These are phyloP conservation scores for Mortierella sp. DNA, from an alignment of 371 early-diverging fungal genomes.

Conservation along the genomic window DNA sequence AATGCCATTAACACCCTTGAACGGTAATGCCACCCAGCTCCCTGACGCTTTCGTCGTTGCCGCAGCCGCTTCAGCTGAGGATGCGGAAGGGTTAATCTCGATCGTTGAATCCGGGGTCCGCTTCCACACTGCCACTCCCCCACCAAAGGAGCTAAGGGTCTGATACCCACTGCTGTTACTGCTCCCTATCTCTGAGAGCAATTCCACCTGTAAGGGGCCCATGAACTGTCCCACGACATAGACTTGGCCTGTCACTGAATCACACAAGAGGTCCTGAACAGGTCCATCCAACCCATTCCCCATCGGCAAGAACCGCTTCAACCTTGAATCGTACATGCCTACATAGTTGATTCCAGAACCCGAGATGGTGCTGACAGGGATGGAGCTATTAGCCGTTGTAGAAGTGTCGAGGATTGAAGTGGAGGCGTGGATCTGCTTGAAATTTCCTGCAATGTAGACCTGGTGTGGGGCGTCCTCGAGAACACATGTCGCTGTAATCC, in stretches of 20 bases:
- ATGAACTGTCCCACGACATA: slow-evolving; percentile 71
- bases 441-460: slow-evolving; percentile 68
- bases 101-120: slow-evolving; percentile 15
- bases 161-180: slow-evolving; percentile 27
- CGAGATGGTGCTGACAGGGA: background rate
- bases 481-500: slow-evolving; percentile 45
- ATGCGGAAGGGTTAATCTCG: background rate
- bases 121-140: slow-evolving; percentile 69
- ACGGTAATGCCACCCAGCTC: slow-evolving; percentile 66
- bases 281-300: slow-evolving; percentile 78
- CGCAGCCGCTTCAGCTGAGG: background rate
- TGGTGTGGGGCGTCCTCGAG: slow-evolving; percentile 43
- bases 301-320: slow-evolving; percentile 62
- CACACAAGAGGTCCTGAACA: slow-evolving; percentile 76
- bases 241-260: slow-evolving; percentile 59
- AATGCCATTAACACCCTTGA: slow-evolving; percentile 75
- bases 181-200: background rate
- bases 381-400: slow-evolving; percentile 15
- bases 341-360: slow-evolving; percentile 65
- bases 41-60: slow-evolving; percentile 32
- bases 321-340: slow-evolving; percentile 62
- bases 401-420: background rate
- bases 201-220: slow-evolving; percentile 37
- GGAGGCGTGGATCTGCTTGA: slow-evolving; percentile 33
- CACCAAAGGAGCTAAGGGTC: slow-evolving; percentile 66